Percentiles rank a stretch among this genome's conserved stretches.
Evolutionary conservation across 2,329 filamentous ascomycete genomes (phyloP).

Genomic region (Botrytis medusae): DNA sequence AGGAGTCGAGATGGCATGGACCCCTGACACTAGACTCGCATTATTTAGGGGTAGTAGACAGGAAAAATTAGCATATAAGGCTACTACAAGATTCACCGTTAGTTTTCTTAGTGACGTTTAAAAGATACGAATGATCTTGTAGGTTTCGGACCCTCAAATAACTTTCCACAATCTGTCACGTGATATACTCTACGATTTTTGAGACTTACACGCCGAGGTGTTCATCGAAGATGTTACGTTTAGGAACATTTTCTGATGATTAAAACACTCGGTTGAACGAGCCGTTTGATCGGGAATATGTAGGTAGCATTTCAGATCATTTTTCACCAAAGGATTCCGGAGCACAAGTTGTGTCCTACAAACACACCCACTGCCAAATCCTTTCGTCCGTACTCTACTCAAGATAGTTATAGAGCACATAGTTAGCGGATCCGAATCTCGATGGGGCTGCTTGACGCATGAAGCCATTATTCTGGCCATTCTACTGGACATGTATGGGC

Average conservation of each 20-base stretch:
- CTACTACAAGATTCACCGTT: not conserved
- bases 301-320: too few species aligned
- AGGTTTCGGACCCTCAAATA: not conserved
- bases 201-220: not conserved
- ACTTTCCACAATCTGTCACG: not conserved
- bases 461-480: not conserved
- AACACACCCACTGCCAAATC: not conserved
- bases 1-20: not conserved
- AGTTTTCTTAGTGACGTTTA: too few species aligned
- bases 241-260: not conserved
- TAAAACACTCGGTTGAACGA: not conserved
- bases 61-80: not conserved
- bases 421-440: not conserved
- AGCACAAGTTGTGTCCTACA: not conserved
- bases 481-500: not conserved
- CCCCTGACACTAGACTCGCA: not conserved
- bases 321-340: not conserved
- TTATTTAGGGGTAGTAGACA: not conserved
- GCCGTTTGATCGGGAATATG: not conserved
- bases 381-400: not conserved
- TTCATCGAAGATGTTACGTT: not conserved
- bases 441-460: not conserved
- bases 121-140: not conserved
- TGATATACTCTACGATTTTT: not conserved
- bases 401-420: not conserved